Conservation (phyloP, 2,329 filamentous ascomycete species). For the Orbilia quercus region DNA sequence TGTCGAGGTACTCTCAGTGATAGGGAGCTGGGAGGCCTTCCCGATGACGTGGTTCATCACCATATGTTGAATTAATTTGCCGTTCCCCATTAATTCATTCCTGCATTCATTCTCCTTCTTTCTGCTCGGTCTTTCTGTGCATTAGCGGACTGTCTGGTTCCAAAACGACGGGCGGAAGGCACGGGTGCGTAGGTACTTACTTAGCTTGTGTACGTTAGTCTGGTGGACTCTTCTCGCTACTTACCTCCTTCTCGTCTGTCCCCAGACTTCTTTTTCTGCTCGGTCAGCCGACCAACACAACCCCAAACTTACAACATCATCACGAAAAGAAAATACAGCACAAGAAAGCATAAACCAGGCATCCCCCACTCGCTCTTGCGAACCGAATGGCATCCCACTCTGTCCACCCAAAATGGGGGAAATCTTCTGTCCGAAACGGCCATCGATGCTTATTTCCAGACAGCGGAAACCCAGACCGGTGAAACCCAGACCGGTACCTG, state of each 20-base stretch:
- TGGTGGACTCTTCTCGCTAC: constrained; percentile 17
- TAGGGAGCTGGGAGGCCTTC: constrained; percentile 14
- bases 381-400: constrained; percentile 40
- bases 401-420: constrained; percentile 24
- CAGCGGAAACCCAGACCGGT: no score
- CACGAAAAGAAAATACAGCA: constrained; percentile 27
- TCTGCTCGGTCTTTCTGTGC: constrained; percentile 19
- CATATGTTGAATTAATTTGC: constrained; percentile 52
- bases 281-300: constrained; percentile 49
- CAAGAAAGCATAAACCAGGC: constrained; percentile 44
- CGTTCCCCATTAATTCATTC: constrained; percentile 34
- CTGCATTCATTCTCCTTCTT: constrained; percentile 21
- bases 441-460: constrained; percentile 53
- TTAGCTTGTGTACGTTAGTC: not conserved
- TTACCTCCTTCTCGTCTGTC: not conserved
- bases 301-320: constrained; percentile 46
- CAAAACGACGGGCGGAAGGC: constrained; percentile 54
- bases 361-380: constrained; percentile 35
- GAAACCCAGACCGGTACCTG: constrained; percentile 51
- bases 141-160: constrained; percentile 51
- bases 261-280: constrained; percentile 15
- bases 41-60: constrained; percentile 52
- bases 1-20: not conserved
- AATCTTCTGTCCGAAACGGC: constrained; percentile 29
- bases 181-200: constrained; percentile 37